Evolutionary conservation across 345 rosid genomes (phyloP).

Genomic region (Eucalyptus sp.): DNA sequence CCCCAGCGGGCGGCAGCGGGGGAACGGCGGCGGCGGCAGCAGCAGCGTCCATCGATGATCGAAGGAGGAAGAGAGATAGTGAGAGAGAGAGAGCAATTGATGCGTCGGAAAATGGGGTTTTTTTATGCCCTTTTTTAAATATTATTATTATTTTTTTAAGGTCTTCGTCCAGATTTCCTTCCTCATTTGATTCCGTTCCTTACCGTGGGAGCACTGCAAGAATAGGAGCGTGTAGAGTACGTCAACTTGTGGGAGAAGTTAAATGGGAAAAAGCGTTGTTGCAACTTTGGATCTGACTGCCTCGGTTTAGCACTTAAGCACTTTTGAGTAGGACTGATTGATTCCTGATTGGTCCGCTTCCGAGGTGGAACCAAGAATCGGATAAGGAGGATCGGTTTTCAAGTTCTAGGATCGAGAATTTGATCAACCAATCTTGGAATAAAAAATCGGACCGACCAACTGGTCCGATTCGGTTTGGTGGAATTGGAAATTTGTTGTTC

Average conservation of each 20-base stretch:
- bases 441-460: fast-evolving
- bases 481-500: no score
- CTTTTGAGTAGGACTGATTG: no score
- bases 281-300: no score
- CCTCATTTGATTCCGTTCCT: not conserved
- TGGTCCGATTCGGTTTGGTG: fast-evolving
- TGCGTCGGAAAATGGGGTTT: not conserved
- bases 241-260: no score
- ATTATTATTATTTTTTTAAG: fast-evolving
- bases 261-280: no score
- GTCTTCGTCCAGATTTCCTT: not conserved
- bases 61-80: not conserved
- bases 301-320: no score
- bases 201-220: not conserved
- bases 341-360: fast-evolving
- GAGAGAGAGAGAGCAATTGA: not conserved
- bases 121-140: not conserved
- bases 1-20: not conserved
- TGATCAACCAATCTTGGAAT: fast-evolving
- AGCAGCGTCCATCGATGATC: not conserved
- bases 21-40: not conserved
- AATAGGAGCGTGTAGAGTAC: no score
- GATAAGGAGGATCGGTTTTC: fast-evolving
- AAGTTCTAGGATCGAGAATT: fast-evolving
- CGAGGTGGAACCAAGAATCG: fast-evolving